Conservation (phyloP, 2,329 filamentous ascomycete species). For the Dactylella cylindrospora region DNA sequence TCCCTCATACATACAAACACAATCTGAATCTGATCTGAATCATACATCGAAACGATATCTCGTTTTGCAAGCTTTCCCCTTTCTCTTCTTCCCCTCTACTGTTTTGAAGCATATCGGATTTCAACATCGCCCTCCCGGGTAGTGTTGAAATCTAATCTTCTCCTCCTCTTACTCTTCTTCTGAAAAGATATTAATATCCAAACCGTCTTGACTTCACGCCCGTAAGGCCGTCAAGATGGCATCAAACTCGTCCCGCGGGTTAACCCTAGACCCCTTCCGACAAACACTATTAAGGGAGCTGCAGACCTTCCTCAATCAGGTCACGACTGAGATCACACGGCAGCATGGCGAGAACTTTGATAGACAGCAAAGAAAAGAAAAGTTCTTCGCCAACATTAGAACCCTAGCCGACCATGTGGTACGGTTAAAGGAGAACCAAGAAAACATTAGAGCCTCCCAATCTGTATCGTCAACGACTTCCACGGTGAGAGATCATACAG, state of each 20-base stretch:
- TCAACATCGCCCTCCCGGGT: conserved; percentile 40
- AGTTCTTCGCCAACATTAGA: conserved; percentile 34
- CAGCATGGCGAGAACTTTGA: conserved; percentile 29
- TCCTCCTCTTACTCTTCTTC: not conserved
- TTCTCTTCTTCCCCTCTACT: conserved; percentile 27
- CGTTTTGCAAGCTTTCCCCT: conserved; percentile 30
- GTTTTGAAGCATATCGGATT: conserved; percentile 35
- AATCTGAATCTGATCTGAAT: conserved; percentile 28
- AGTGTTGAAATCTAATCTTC: conserved; percentile 35
- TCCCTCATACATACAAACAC: conserved; percentile 28
- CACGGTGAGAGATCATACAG: conserved; percentile 10
- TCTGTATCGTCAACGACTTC: conserved; percentile 1
- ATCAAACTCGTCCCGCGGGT: conserved; percentile 18
- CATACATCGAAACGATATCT: conserved; percentile 36
- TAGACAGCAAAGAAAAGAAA: conserved; percentile 38
- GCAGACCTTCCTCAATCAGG: conserved; percentile 34
- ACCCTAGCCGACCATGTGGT: conserved; percentile 34
- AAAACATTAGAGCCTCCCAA: conserved; percentile 22
- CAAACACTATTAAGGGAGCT: conserved; percentile 37
- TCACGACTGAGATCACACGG: conserved; percentile 27
- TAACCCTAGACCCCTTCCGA: conserved; percentile 35
- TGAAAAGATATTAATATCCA: conserved; percentile 2
- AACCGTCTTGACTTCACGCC: conserved; percentile 35
- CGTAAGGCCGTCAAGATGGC: conserved; percentile 40
- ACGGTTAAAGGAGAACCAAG: conserved; percentile 31